A percentile compares a stretch with the other conserved stretches of the same genome.
phyloP scores from a whole-genome alignment of 805 yeast species.

The Pichia cephalocereana region DNA sequence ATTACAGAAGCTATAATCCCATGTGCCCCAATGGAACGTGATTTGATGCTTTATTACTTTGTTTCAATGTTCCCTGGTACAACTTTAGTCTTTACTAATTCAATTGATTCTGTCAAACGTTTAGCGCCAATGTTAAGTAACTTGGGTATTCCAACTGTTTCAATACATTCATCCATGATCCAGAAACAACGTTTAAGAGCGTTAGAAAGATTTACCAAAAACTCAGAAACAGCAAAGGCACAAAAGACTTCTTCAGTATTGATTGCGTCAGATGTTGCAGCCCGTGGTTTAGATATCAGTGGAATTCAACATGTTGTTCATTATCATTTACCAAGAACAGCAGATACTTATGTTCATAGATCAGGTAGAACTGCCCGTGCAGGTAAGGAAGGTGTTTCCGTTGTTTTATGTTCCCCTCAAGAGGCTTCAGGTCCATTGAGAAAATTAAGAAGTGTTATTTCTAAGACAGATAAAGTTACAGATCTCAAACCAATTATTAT shows the following conservation, averaged over 20 bases:
- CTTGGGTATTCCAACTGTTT: constrained; percentile 57
- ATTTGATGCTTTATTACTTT: constrained; percentile 82
- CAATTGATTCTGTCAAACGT: constrained; percentile 91
- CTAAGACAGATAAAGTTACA: constrained; percentile 29
- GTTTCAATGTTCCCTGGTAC: constrained; percentile 78
- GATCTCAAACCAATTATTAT: constrained; percentile 65
- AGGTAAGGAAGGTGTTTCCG: constrained; percentile 87
- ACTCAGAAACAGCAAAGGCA: constrained; percentile 26
- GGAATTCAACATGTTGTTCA: constrained; percentile 90
- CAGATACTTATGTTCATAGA: constrained; percentile 90
- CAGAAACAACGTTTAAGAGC: constrained; percentile 88
- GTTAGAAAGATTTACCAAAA: constrained; percentile 66
- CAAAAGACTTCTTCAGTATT: constrained; percentile 53
- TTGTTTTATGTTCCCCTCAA: constrained; percentile 86
- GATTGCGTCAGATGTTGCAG: constrained; percentile 96
- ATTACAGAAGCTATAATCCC: constrained; percentile 83
- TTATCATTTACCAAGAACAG: constrained; percentile 89
- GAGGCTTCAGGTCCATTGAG: constrained; percentile 85
- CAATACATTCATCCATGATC: constrained; percentile 88
- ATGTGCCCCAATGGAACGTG: constrained; percentile 86
- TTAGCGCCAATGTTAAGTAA: constrained; percentile 66
- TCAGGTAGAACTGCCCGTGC: constrained; percentile 99
- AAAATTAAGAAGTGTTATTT: constrained; percentile 53
- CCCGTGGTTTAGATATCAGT: constrained; percentile 92
- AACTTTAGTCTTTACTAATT: constrained; percentile 84